Percentiles rank a stretch among this genome's conserved stretches.
These are phyloP conservation scores for Pseudocercospora musae DNA, from an alignment of 2,329 filamentous ascomycete species.

Conservation along the genomic window DNA sequence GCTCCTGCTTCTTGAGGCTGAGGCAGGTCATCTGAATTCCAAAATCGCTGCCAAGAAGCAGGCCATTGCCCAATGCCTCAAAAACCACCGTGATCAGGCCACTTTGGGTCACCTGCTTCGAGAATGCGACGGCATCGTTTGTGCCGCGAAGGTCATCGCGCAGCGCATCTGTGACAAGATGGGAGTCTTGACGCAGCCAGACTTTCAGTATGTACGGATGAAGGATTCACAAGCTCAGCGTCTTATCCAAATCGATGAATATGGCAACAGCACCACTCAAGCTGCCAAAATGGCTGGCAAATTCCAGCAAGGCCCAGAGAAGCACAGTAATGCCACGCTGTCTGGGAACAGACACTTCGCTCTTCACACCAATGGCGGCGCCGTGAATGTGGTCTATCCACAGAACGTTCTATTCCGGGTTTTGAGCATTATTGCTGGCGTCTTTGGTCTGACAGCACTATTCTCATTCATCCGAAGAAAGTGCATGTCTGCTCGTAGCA, in stretches of 20 bases:
- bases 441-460: constrained; percentile 45
- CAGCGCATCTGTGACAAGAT: constrained; percentile 34
- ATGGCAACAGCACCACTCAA: constrained; percentile 2
- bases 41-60: constrained; percentile 31
- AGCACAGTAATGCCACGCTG: constrained; percentile 17
- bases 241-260: constrained; percentile 21
- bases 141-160: constrained; percentile 40
- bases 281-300: constrained; percentile 3
- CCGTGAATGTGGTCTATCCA: constrained; percentile 19
- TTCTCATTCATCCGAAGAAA: constrained; percentile 46
- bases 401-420: constrained; percentile 38
- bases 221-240: constrained; percentile 21
- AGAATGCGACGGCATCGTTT: constrained; percentile 44
- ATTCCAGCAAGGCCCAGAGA: constrained; percentile 1
- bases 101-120: constrained; percentile 40
- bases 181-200: constrained; percentile 22
- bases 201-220: constrained; percentile 23
- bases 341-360: constrained; percentile 15
- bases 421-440: constrained; percentile 43
- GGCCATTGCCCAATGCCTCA: constrained; percentile 39
- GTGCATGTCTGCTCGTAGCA: constrained; percentile 49
- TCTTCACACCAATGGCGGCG: constrained; percentile 13
- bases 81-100: constrained; percentile 38
- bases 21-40: constrained; percentile 27
- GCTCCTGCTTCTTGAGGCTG: constrained; percentile 33